Conservation (phyloP, 73 alveolate genomes). For the Tetrahymena malaccensis region DNA sequence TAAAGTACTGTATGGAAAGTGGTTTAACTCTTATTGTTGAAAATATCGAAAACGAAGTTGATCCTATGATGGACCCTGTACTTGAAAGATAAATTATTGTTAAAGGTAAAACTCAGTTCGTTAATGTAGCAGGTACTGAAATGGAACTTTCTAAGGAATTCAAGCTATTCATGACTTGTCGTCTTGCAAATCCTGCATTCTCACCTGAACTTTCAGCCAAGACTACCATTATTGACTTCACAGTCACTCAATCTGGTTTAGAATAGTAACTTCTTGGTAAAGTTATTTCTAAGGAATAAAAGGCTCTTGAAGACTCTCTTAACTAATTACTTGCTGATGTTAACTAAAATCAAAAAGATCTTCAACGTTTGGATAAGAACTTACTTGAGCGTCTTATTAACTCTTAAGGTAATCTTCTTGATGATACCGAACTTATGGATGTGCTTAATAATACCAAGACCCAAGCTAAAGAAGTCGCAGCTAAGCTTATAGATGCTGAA, state of each 20-base stretch:
- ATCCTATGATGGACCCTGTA: conserved; percentile 99
- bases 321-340: conserved; percentile 81
- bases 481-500: conserved; percentile 94
- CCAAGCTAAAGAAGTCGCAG: conserved; percentile 96
- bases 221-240: conserved; percentile 98
- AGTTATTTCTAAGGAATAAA: conserved; percentile 83
- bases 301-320: conserved; percentile 96
- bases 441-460: conserved; percentile 98
- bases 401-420: conserved; percentile 96
- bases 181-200: conserved; percentile 97
- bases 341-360: conserved; percentile 64
- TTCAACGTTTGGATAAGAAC: conserved; percentile 29
- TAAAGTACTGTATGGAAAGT: conserved; percentile 63
- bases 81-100: conserved; percentile 95
- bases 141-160: conserved; percentile 81
- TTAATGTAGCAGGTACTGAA: conserved; percentile 94
- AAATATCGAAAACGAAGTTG: conserved; percentile 99
- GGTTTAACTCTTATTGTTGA: conserved; percentile 95
- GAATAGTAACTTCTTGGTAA: conserved; percentile 87
- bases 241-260: conserved; percentile 98
- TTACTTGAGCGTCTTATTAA: conserved; percentile 95
- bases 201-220: conserved; percentile 99
- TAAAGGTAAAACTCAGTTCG: conserved; percentile 86
- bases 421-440: conserved; percentile 96
- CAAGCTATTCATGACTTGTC: conserved; percentile 94